phyloP scores from a whole-genome alignment of 306 rosid species.

The Carpinus viminea region DNA sequence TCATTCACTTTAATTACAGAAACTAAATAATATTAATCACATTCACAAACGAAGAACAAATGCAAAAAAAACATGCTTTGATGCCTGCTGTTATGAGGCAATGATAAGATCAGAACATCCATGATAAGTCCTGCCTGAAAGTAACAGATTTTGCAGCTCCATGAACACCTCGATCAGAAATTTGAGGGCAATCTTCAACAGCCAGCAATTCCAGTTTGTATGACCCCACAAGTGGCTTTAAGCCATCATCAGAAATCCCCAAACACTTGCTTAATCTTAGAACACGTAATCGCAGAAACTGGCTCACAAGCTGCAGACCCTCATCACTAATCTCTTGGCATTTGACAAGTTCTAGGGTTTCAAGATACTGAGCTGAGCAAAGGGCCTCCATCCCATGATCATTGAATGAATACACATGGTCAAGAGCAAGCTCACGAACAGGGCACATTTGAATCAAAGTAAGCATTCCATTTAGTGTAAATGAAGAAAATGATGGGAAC shows the following conservation, averaged over 20 bases:
- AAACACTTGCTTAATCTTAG: conserved; percentile 68
- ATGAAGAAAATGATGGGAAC: conserved; percentile 78
- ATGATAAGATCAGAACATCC: conserved; percentile 64
- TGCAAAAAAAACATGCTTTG: neutral
- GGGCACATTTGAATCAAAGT: conserved; percentile 65
- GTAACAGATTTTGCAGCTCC: conserved; percentile 70
- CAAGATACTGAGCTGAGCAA: conserved; percentile 65
- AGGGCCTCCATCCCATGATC: conserved; percentile 89
- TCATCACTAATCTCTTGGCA: conserved; percentile 91
- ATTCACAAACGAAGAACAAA: conserved; percentile 5
- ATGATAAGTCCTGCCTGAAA: conserved; percentile 81
- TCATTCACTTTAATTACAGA: neutral
- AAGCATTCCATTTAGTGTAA: conserved; percentile 73
- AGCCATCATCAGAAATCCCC: conserved; percentile 84
- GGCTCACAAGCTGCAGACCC: conserved; percentile 80
- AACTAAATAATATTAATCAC: conserved; percentile 20
- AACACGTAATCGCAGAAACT: conserved; percentile 52
- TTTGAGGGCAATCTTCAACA: conserved; percentile 84
- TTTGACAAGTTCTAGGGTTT: conserved; percentile 70
- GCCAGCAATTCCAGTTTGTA: conserved; percentile 63
- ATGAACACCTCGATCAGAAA: conserved; percentile 73
- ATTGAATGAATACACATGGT: conserved; percentile 82
- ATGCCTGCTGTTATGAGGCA: neutral
- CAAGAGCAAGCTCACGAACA: conserved; percentile 62
- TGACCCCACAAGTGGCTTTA: conserved; percentile 73